Evolutionary conservation across 2,329 filamentous ascomycete species (phyloP).

Genomic region (Colletotrichum sp.): DNA sequence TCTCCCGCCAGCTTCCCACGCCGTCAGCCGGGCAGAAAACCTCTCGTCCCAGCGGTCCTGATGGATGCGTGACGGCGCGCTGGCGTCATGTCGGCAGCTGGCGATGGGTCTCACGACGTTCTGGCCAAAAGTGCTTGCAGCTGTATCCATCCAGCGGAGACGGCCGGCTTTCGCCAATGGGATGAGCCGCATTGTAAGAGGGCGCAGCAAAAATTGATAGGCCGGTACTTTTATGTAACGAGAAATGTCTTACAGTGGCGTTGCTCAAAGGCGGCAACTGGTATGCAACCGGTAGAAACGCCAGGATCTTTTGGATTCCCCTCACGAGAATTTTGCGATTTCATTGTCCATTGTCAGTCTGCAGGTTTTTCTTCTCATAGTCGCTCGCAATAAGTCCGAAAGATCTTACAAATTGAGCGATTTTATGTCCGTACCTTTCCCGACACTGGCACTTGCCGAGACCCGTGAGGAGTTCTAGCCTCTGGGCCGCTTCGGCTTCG

Average conservation of each 20-base stretch:
- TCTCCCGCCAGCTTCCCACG: neutral
- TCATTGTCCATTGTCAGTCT: neutral
- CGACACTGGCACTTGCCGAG: neutral
- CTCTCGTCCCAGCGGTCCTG: neutral
- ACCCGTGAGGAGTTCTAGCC: neutral
- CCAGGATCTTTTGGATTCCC: neutral
- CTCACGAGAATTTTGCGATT: neutral
- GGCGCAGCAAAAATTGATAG: neutral
- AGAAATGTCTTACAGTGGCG: neutral
- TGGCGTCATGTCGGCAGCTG: slow-evolving; percentile 15
- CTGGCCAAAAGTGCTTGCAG: slow-evolving; percentile 13
- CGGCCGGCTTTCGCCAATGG: neutral
- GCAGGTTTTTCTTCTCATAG: neutral
- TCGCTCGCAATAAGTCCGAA: neutral
- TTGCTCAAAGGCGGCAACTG: neutral
- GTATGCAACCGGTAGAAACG: neutral
- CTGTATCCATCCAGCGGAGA: neutral
- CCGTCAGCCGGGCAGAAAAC: neutral
- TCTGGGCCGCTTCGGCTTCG: neutral
- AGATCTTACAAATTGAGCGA: neutral
- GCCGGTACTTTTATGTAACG: slow-evolving; percentile 1
- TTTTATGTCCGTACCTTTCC: neutral
- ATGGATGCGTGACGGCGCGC: slow-evolving; percentile 4
- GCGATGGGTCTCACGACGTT: neutral
- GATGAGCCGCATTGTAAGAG: neutral